A percentile compares a stretch with the other conserved stretches of the same genome.
These are phyloP conservation scores for Bryoerythrophyllum caledonicum DNA, from an alignment of 225 moss, liverwort and hornwort species.

Conservation along the genomic window DNA sequence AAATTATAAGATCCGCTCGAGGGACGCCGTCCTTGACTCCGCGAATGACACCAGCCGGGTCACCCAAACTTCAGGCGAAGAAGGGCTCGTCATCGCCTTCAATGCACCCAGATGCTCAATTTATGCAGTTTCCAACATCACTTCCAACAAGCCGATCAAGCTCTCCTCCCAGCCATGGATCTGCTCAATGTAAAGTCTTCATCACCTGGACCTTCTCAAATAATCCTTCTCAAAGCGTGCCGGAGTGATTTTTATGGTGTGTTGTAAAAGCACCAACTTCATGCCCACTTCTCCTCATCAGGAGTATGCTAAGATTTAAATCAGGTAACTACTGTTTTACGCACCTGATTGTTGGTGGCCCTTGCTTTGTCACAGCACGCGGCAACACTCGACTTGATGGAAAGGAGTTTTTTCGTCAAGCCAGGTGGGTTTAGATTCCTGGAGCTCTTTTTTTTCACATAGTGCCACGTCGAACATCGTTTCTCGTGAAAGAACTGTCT, in stretches of 20 bases:
- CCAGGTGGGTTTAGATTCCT: conserved; percentile 40
- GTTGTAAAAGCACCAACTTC: background rate
- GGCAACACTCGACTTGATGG: conserved; percentile 58
- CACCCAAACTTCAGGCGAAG: conserved; percentile 57
- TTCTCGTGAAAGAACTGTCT: background rate
- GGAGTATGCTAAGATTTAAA: background rate
- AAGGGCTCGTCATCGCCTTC: too few relatives aligned
- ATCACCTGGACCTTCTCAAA: background rate
- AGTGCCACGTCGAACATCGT: too few relatives aligned
- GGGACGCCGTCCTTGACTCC: conserved; percentile 41
- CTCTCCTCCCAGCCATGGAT: conserved; percentile 64
- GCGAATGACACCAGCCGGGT: conserved; percentile 52
- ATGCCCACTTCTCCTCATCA: background rate
- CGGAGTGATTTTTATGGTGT: background rate
- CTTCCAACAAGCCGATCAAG: conserved; percentile 73
- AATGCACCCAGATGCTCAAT: conserved; percentile 48
- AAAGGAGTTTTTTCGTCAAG: conserved; percentile 83
- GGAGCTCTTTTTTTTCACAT: background rate
- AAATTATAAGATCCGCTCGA: conserved; percentile 17
- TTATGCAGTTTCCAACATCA: conserved; percentile 64
- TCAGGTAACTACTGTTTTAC: background rate
- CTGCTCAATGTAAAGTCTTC: conserved; percentile 39
- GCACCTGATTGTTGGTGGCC: conserved; percentile 2
- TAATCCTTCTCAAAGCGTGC: background rate
- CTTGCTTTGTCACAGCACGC: conserved; percentile 36